These are phyloP conservation scores for Skeletonema tropicum DNA, from an alignment of 108 stramenopile species.

Conservation along the genomic window DNA sequence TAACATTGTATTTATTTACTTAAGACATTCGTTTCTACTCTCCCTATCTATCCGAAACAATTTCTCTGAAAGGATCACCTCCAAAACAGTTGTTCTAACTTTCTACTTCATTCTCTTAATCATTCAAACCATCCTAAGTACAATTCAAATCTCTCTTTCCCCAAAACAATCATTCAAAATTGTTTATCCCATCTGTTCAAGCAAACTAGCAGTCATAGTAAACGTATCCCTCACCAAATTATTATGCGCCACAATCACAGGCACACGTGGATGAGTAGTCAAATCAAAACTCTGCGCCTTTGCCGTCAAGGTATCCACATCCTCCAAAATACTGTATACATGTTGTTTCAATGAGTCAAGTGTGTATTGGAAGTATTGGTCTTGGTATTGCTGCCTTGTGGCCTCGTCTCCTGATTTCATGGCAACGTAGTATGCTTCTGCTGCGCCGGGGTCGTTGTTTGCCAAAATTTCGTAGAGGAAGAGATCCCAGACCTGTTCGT, in stretches of 20 bases:
- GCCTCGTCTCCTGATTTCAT: slow-evolving; percentile 14
- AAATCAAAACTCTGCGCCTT: slow-evolving; percentile 40
- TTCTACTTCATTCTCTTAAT: not conserved
- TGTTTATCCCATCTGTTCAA: slow-evolving; percentile 3
- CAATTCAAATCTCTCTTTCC: not conserved
- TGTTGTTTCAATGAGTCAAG: slow-evolving; percentile 36
- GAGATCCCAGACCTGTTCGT: slow-evolving; percentile 38
- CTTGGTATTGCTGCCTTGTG: slow-evolving; percentile 43
- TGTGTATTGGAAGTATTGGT: slow-evolving; percentile 41
- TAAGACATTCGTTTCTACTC: too few relatives aligned
- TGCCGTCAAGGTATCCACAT: slow-evolving; percentile 24
- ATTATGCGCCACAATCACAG: slow-evolving; percentile 46
- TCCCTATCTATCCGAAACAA: too few relatives aligned
- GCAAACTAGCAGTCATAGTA: not conserved
- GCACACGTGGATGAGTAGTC: slow-evolving; percentile 43
- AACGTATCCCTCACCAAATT: slow-evolving; percentile 51
- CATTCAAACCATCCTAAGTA: not conserved
- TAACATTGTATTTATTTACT: too few relatives aligned
- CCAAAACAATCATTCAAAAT: not conserved
- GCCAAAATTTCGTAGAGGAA: slow-evolving; percentile 40
- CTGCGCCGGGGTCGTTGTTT: slow-evolving; percentile 29
- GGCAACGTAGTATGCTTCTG: slow-evolving; percentile 33
- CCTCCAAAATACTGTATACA: slow-evolving; percentile 21
- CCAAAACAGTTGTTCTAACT: not conserved
- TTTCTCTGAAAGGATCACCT: not conserved